These are phyloP conservation scores for Populus nigra DNA, from an alignment of 345 rosid species.

Conservation along the genomic window DNA sequence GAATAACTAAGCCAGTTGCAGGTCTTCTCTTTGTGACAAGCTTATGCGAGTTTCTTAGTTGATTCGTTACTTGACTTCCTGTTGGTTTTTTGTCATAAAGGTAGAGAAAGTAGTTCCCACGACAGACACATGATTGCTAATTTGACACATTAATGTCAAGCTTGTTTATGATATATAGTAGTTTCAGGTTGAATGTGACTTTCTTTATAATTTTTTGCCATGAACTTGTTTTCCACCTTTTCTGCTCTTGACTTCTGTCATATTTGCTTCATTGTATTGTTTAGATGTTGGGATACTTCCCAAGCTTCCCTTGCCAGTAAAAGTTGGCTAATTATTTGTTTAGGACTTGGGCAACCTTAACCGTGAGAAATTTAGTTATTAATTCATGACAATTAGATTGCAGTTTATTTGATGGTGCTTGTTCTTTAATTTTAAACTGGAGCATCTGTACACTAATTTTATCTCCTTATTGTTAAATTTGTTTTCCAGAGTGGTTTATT, in stretches of 20 bases:
- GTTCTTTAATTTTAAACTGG: not conserved
- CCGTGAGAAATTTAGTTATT: not conserved
- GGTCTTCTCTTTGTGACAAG: not conserved
- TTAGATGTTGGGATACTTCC: not conserved
- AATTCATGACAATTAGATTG: not conserved
- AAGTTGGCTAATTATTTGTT: not conserved
- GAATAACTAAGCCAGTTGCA: not conserved
- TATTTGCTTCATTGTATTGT: not conserved
- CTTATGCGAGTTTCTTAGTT: not conserved
- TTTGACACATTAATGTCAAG: constrained; percentile 1
- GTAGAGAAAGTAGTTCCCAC: constrained; percentile 20
- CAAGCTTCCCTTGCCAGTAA: not conserved
- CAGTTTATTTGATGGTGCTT: not conserved
- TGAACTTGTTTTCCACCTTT: not conserved
- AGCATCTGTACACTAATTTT: not conserved
- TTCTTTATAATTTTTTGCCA: not conserved
- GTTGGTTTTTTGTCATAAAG: not conserved
- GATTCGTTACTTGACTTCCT: constrained; percentile 10
- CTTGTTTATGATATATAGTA: not conserved
- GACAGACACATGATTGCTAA: constrained; percentile 29
- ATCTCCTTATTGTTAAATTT: not conserved
- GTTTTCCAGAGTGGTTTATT: not conserved
- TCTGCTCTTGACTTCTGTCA: not conserved
- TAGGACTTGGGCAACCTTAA: not conserved
- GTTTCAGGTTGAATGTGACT: constrained; percentile 9